Evolutionary conservation across 495 filamentous ascomycete genomes (phyloP).

Genomic region (Aspergillus haitiensis): DNA sequence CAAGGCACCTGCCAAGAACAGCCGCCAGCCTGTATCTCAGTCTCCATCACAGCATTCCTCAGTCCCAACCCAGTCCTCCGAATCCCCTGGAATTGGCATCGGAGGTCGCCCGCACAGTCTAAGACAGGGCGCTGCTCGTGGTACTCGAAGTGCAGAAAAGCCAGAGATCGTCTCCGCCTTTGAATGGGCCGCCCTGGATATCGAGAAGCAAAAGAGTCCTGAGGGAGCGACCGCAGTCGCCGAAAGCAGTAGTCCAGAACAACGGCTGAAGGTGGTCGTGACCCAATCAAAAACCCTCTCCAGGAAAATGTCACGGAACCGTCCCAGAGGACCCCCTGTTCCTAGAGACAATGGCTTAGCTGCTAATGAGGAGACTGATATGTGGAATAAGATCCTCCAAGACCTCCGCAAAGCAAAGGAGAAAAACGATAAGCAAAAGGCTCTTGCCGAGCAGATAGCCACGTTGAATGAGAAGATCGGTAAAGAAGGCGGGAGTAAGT

Average conservation of each 20-base stretch:
- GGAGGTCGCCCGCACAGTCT: conserved; percentile 20
- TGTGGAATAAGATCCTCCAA: conserved; percentile 63
- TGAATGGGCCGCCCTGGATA: conserved; percentile 27
- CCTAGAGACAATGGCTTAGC: conserved; percentile 50
- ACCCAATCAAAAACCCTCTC: conserved; percentile 1
- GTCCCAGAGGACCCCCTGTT: conserved; percentile 40
- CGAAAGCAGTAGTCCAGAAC: conserved; percentile 15
- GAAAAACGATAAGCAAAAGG: conserved; percentile 57
- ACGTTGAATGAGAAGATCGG: conserved; percentile 52
- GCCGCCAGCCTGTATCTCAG: conserved; percentile 13
- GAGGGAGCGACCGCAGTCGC: conserved; percentile 13
- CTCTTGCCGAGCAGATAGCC: conserved; percentile 53
- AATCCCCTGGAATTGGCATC: conserved; percentile 9
- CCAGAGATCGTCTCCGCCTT: conserved; percentile 25
- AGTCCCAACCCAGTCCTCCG: conserved; percentile 2
- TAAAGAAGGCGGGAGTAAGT: conserved; percentile 48
- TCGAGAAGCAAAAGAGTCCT: conserved; percentile 18
- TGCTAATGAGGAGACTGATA: conserved; percentile 61
- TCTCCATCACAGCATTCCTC: conserved; percentile 8
- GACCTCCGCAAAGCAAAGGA: conserved; percentile 61
- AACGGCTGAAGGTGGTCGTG: conserved; percentile 12
- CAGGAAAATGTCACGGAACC: conserved; percentile 46
- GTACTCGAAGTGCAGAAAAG: conserved; percentile 25
- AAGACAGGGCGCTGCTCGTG: conserved; percentile 28
- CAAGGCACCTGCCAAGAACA: conserved; percentile 12